Evolutionary conservation across 139 green algal genomes (phyloP).

Genomic region (Mychonastes homosphaera): DNA sequence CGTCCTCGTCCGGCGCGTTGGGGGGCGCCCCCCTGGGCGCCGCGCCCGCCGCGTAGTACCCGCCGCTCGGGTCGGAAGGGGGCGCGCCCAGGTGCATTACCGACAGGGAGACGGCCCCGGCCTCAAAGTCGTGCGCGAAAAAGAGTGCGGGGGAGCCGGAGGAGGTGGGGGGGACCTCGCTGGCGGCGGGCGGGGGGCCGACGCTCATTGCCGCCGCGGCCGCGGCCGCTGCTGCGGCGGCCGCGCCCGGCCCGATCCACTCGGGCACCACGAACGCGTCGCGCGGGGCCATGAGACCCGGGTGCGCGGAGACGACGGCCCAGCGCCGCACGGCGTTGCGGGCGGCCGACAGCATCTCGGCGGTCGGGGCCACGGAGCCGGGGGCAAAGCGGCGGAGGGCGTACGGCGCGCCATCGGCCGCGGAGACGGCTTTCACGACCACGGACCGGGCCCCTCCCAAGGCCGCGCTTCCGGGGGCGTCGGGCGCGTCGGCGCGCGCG

Average conservation of each 20-base stretch:
- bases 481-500: constrained; percentile 7
- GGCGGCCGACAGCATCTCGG: constrained; percentile 50
- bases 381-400: constrained; percentile 55
- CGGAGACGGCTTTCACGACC: constrained; percentile 65
- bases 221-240: too few relatives aligned
- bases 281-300: constrained; percentile 48
- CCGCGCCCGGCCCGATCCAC: too few relatives aligned
- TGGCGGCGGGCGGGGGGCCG: too few relatives aligned
- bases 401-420: constrained; percentile 55
- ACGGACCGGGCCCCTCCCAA: constrained; percentile 49
- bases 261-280: constrained; percentile 64
- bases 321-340: constrained; percentile 51
- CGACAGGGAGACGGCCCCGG: constrained; percentile 41
- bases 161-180: too few relatives aligned
- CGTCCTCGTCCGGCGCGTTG: constrained; percentile 48
- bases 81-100: too few relatives aligned
- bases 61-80: too few relatives aligned
- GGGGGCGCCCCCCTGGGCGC: constrained; percentile 13
- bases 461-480: constrained; percentile 9
- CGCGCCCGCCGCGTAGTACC: too few relatives aligned
- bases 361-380: constrained; percentile 39
- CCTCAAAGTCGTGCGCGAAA: constrained; percentile 18
- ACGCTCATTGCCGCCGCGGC: too few relatives aligned
- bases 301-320: constrained; percentile 47
- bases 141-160: constrained; percentile 43